Base-by-base conservation (phyloP, 2,329 filamentous ascomycete genomes). In the Diaporthe longicolla region DNA sequence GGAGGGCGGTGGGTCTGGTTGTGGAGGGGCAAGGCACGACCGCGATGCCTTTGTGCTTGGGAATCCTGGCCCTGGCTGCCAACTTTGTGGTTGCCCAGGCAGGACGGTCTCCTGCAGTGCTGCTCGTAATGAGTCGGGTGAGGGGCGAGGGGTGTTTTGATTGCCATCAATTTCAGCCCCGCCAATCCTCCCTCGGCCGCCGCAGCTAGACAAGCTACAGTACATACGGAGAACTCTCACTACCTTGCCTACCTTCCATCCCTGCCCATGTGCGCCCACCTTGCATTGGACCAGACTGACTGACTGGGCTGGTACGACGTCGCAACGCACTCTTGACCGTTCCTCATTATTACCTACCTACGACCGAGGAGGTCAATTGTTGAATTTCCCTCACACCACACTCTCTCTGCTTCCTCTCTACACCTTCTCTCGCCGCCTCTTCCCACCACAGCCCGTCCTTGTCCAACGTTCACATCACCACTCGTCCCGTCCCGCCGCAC, bases 81-180 rank as follows among this genome's bases (percentile, higher is more conserved):
- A 68, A 68, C 63, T 68, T 68, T 68, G 48, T 26, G 63, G 63
- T 29, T 35, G n/a, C 63, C 21, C 48, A 54, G 59, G 59, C 9
- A 32, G 17, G 59, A 24, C 35, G 52, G n/a, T 37, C 45, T 52
- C 45, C 45, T 37, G 45, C 13, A 10, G n/a, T 29, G 57, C 70
- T 63, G 45, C 57, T 71, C 70, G 26, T 63, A 71, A 71, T 71
- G 58, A 61, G 63, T 43, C 57, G 19, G 70, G 50, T 52, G 70
- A 71, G 70, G 70, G 70, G 63, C 63, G 63, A 68, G 48, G 63
- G 63, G n/a, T 54, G 70, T 55, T 71, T 71, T 71, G 70, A 71
- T 71, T 71, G 70, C 70, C 70, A 61, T 71, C 70, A 71, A 63
- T 71, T 71, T 59, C 70, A 71, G 58, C 69, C 29, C 57, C 57